Evolutionary conservation across 345 rosid species (phyloP), one percentile per base, ranked within the genome.

Genomic region (Microthlaspi erraticum): DNA sequence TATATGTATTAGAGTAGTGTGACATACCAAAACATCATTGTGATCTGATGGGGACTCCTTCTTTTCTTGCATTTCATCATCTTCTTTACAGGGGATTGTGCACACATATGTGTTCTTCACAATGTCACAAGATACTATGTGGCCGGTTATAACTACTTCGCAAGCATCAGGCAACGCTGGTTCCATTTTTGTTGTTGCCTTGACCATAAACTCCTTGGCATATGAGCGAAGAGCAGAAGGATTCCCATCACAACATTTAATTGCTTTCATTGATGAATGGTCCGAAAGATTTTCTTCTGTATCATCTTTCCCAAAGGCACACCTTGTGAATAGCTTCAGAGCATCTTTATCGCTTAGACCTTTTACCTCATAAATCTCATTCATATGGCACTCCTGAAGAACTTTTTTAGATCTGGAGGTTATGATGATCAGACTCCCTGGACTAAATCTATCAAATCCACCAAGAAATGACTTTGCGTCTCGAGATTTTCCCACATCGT

Each of bases 221-320:
- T 5, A 4, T 34, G n/a, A 4, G 3, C 70, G 58, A 13, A 83
- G 61, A n/a, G 73, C 68, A 18, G 56, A 10, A 1, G 81, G 86
- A 8, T 74, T 51, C 38, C 71, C 59, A 2, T 26, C 1, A 26
- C 0, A 46, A 49, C 3, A 1, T 51, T 66, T 11, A 52, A 52
- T 11, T 49, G 0, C 36, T 20, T 9, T 37, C 59, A 4, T 51
- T 17, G 46, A 16, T 10, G 33, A 36, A 8, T 2, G 13, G 4
- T 48, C 44, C 3, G 16, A 5, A 12, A 34, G 44, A 18, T 64
- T 13, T 6, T 64, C 2, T 3, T 64, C 59, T 49, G 1, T 64
- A 0, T 13, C 39, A 9, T 10, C 71, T 4, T 52, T n/a, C 5
- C 60, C 71, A 39, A 39, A 66, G 26, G 50, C 29, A 66, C 50